A percentile compares a stretch with the other conserved stretches of the same genome.
These are phyloP conservation scores for Handroanthus guayacan DNA, from an alignment of 257 asterid species.

Conservation along the genomic window DNA sequence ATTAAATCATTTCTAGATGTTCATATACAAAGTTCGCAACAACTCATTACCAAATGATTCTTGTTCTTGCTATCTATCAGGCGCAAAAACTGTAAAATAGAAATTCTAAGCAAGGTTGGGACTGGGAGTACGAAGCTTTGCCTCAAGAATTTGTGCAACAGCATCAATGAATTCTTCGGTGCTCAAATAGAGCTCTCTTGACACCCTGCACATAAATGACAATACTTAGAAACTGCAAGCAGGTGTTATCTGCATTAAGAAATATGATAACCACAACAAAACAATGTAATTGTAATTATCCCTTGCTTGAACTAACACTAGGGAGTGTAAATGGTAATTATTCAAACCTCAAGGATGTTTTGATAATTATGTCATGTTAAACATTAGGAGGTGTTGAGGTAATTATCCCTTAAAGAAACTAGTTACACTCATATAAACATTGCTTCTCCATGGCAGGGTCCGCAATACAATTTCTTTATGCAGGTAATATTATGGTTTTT, in stretches of 20 bases:
- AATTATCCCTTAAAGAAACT: no score
- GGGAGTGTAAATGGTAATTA: no score
- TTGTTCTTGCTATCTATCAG: background rate
- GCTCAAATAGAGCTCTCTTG: constrained; percentile 77
- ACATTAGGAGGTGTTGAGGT: no score
- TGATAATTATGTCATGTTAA: background rate
- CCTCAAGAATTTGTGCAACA: constrained; percentile 67
- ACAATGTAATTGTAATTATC: no score
- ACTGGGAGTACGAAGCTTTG: constrained; percentile 50
- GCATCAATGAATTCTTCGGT: constrained; percentile 84
- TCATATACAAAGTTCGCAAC: no score
- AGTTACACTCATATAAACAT: no score
- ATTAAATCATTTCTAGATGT: background rate
- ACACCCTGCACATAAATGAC: constrained; percentile 59
- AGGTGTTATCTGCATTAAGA: background rate
- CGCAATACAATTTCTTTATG: background rate
- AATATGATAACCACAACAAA: background rate
- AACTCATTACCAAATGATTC: background rate
- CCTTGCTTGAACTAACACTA: no score
- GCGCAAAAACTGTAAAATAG: constrained; percentile 16
- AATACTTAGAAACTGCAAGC: constrained; percentile 29
- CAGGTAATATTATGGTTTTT: background rate
- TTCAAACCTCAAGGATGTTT: no score
- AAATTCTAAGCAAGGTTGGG: constrained; percentile 36
- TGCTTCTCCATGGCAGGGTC: no score